phyloP scores from a whole-genome alignment of 2,329 filamentous ascomycete genomes.

The Calonectria pseudoreteaudii region DNA sequence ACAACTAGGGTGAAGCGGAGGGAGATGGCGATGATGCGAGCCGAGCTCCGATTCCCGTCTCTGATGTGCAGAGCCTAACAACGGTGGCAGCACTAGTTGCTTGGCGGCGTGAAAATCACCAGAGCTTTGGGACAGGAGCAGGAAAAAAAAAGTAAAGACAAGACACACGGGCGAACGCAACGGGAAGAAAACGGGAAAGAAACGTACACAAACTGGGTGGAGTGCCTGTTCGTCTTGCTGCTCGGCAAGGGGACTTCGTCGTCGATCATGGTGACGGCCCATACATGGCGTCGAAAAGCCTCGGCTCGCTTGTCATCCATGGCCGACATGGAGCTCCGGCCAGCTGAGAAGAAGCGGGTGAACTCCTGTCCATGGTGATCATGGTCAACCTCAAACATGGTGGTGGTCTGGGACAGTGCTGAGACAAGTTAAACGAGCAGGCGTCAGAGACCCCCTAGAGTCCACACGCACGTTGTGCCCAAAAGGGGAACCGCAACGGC shows the following conservation, averaged over 20 bases:
- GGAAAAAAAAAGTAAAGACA: neutral
- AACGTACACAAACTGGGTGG: slow-evolving; percentile 39
- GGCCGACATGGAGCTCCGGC: slow-evolving; percentile 43
- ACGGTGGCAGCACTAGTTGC: slow-evolving; percentile 8
- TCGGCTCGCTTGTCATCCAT: slow-evolving; percentile 43
- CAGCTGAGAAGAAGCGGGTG: slow-evolving; percentile 41
- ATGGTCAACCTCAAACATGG: slow-evolving; percentile 43
- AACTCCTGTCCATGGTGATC: slow-evolving; percentile 43
- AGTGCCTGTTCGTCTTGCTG: slow-evolving; percentile 32
- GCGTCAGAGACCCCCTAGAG: neutral
- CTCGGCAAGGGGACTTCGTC: slow-evolving; percentile 35
- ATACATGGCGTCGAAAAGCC: slow-evolving; percentile 42
- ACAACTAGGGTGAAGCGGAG: neutral
- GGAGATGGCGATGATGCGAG: slow-evolving; percentile 7
- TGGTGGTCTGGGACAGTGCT: slow-evolving; percentile 14
- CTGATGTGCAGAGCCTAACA: slow-evolving; percentile 8
- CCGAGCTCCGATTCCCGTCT: neutral
- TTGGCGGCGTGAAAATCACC: slow-evolving; percentile 12
- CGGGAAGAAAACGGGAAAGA: neutral
- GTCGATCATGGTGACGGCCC: slow-evolving; percentile 44
- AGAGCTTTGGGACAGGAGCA: neutral
- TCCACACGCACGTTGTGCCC: neutral
- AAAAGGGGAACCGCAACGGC: neutral
- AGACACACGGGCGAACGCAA: slow-evolving; percentile 34
- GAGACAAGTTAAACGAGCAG: slow-evolving; percentile 20